phyloP scores from a whole-genome alignment of 805 yeast genomes.

The Ogataea paraovalis region DNA sequence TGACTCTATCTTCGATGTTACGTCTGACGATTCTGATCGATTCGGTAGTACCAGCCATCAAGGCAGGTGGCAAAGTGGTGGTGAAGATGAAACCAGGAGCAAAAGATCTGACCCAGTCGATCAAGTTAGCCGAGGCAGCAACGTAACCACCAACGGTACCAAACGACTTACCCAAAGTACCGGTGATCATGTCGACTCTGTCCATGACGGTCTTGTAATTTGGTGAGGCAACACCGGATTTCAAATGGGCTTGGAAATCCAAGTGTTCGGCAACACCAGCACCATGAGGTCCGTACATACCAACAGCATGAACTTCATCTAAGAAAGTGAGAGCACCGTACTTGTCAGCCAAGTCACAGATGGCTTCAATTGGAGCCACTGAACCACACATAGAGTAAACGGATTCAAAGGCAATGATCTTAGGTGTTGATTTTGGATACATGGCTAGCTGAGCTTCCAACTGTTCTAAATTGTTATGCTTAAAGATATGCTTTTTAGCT shows the following conservation, averaged over 20 bases:
- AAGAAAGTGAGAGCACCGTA: slow-evolving; percentile 95
- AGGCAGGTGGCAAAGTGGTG: slow-evolving; percentile 94
- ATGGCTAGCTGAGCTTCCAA: slow-evolving; percentile 72
- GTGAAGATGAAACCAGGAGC: slow-evolving; percentile 98
- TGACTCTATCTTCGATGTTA: slow-evolving; percentile 70
- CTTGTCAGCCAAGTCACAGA: slow-evolving; percentile 94
- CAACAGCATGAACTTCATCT: slow-evolving; percentile 99
- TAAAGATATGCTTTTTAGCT: slow-evolving; percentile 82
- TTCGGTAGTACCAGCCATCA: slow-evolving; percentile 91
- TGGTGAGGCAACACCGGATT: slow-evolving; percentile 57
- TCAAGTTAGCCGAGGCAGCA: slow-evolving; percentile 77
- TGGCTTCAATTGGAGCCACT: slow-evolving; percentile 85
- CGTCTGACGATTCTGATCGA: slow-evolving; percentile 83
- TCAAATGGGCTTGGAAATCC: slow-evolving; percentile 79
- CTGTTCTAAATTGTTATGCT: slow-evolving; percentile 83
- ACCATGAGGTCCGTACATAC: slow-evolving; percentile 98
- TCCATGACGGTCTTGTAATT: slow-evolving; percentile 64
- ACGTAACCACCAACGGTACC: slow-evolving; percentile 98
- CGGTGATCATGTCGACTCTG: slow-evolving; percentile 93
- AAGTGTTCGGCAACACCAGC: slow-evolving; percentile 99
- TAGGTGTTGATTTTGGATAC: slow-evolving; percentile 86
- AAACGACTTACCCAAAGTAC: slow-evolving; percentile 94
- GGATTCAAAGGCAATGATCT: slow-evolving; percentile 93
- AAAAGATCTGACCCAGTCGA: slow-evolving; percentile 94
- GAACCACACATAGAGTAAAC: slow-evolving; percentile 99